Evolutionary conservation across 2,329 filamentous ascomycete species (phyloP), one percentile per base, ranked within the genome.

Genomic region (Diaporthe ampelina): DNA sequence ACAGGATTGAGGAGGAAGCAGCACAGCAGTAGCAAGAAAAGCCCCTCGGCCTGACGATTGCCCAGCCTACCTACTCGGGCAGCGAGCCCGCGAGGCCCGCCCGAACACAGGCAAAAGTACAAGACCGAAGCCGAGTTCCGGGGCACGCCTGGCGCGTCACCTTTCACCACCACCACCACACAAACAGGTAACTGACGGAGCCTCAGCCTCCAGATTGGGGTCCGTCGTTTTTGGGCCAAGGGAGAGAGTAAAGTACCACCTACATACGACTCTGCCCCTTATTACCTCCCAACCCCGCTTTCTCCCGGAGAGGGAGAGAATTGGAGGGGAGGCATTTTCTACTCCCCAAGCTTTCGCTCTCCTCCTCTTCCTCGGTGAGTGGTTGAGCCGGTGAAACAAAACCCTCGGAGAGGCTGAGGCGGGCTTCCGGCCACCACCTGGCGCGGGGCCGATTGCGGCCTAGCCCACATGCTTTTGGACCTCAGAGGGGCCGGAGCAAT

Each of bases 361-460:
- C 24, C 29, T 15, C 19, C n/a, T 29, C 21, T 37, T 21, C 58
- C 40, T 57, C 58, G 50, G 52, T 65, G 69, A 67, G 58, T 52
- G 48, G 68, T 26, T 19, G 58, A 69, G 57, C 70, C 70, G n/a
- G 54, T 75, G 73, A 75, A 75, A 75, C 70, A 40, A 11, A 48
- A 21, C 54, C n/a, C 63, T 37, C 63, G 70, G 73, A 73, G 73
- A 40, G 37, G 70, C 61, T 74, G 61, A 69, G 52, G 48, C 73
- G 65, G 73, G 68, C 68, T 48, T 74, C 61, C 58, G 54, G 50
- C 52, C 73, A 74, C 61, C 73, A 67, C 50, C 70, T 37, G 63
- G 63, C 63, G 29, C 63, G 63, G 63, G 63, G 63, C 63, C 50
- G 32, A 26, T 68, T 29, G 32, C 63, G 63, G 48, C 63, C 32